Evolutionary conservation across 2,329 filamentous ascomycete genomes (phyloP).

Genomic region (Colletotrichum tabaci): DNA sequence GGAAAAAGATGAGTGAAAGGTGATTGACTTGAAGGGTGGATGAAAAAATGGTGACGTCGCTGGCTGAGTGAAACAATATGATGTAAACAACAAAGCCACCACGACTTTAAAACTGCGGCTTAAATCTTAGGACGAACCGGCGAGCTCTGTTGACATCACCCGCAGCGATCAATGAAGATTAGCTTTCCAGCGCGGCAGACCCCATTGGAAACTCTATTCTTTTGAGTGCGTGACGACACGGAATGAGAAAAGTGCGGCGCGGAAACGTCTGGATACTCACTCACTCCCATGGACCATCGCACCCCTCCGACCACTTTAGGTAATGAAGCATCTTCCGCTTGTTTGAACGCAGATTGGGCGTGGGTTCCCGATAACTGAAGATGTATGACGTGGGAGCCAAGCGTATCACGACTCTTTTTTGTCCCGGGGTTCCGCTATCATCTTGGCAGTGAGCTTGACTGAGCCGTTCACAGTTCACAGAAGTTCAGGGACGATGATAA

Average conservation of each 20-base stretch:
- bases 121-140: not conserved
- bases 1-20: no score
- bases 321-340: no score
- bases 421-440: not conserved
- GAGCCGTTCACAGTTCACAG: not conserved
- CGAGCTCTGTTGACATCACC: not conserved
- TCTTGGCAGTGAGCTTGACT: not conserved
- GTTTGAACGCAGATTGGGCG: no score
- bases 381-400: not conserved
- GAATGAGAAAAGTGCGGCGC: not conserved
- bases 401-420: not conserved
- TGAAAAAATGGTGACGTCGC: not conserved
- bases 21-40: no score
- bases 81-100: not conserved
- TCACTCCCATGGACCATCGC: no score
- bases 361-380: no score
- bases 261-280: no score
- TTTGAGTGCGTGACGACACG: not conserved
- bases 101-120: not conserved
- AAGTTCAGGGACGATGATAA: not conserved
- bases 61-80: not conserved
- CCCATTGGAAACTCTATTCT: not conserved
- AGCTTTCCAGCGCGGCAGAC: not conserved
- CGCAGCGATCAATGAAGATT: not conserved
- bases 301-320: no score